phyloP scores from a whole-genome alignment of 805 yeast species.

The Tetrapisispora phaffii region DNA sequence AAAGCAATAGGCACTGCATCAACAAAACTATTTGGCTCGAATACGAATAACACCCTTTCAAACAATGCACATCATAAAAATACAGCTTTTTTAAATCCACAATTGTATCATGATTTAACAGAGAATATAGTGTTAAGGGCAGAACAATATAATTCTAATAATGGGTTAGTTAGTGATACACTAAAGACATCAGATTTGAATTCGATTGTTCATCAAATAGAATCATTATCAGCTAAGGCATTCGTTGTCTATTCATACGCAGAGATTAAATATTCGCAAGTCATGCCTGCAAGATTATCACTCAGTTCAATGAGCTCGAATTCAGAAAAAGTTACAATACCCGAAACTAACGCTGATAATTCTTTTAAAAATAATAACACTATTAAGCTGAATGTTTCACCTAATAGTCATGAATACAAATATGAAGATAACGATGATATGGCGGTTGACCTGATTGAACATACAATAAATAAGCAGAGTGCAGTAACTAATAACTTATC shows the following conservation, averaged over 20 bases:
- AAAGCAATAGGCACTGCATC: conserved; percentile 84
- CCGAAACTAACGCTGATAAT: conserved; percentile 11
- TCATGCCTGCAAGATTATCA: conserved; percentile 41
- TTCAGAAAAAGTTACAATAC: conserved; percentile 30
- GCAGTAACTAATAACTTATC: neutral
- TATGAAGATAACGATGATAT: conserved; percentile 14
- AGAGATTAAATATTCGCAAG: conserved; percentile 78
- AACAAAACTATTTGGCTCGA: conserved; percentile 66
- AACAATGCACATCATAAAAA: conserved; percentile 17
- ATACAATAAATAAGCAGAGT: neutral
- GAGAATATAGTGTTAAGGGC: conserved; percentile 25
- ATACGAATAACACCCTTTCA: conserved; percentile 12
- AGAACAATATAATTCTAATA: conserved; percentile 8
- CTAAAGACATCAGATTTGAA: conserved; percentile 10
- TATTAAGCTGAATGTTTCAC: neutral
- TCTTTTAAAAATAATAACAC: conserved; percentile 7
- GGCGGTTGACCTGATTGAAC: conserved; percentile 25
- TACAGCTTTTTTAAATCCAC: conserved; percentile 19
- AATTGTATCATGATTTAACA: conserved; percentile 24
- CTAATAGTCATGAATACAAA: neutral
- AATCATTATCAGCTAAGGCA: conserved; percentile 76
- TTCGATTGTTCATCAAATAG: conserved; percentile 41
- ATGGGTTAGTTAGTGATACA: neutral
- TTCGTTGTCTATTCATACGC: conserved; percentile 85
- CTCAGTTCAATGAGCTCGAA: neutral